Base-by-base conservation (phyloP, 768 basidiomycete genomes). In the Trametes cubensis region DNA sequence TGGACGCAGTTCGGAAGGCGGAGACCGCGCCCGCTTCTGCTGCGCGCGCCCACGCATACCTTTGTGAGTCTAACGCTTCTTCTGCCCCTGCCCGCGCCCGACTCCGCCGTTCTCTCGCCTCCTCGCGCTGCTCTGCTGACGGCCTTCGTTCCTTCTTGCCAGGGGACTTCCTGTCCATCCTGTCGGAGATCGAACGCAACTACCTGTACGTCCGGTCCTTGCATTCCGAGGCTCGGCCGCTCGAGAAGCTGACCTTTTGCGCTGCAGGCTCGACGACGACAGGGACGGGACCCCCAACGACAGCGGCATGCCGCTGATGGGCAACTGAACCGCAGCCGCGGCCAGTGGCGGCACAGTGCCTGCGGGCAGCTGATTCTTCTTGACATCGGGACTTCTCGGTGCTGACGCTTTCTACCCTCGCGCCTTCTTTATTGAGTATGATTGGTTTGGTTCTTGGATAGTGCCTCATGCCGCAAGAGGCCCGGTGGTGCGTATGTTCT, bases 131-230 rank as follows among this genome's bases (percentile, higher is more conserved):
- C 39, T 39, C 38, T 44, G 55, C 58, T 41, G 55, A 55, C 48
- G 39, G 40, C 18, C 39, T 57, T 46, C 25, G 26, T 25, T 47
- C 23, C 20, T 34, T 67, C 53, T 61, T 21, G 17, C 26, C 68
- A 94, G 92, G 91, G 91, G 94, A 95, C 77, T 96, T 96, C 76
- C 77, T 95, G 26, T 92, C 89, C 54, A 94, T 96, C 66, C 74
- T 96, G 46, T 92, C 89, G 40, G 94, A 95, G 77, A 94, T 96
- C 67, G 94, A 95, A 70, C 80, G 89, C 64, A 92, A 95, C 74
- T 95, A 95, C 79, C 75, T 92, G 88, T 90, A 67, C 71, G 84
- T 82, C 50, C 38, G 40, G 38, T 46, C 41, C 21, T 17, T 21
- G 8, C 26, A 26, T 26, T 38, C 49, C 58, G 49, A 40, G 48